Percentiles rank a stretch among this genome's conserved stretches.
Conservation (phyloP, 2,329 filamentous ascomycete species). For the Alternaria brassicae region DNA sequence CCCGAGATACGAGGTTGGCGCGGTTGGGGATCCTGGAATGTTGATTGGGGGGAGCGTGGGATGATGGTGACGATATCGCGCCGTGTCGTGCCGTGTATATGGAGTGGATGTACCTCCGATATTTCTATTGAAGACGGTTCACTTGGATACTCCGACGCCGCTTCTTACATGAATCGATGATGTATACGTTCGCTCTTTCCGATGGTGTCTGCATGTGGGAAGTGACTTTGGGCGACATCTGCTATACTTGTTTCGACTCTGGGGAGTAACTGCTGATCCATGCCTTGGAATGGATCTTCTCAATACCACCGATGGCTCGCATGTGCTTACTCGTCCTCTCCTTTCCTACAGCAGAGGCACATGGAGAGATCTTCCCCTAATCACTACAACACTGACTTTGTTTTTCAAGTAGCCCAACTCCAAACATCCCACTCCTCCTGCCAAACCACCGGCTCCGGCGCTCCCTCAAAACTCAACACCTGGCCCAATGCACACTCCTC, state of each 20-base stretch:
- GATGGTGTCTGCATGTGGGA: not conserved
- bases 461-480: slow-evolving; percentile 62
- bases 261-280: not conserved
- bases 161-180: not conserved
- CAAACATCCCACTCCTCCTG: slow-evolving; percentile 27
- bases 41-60: not conserved
- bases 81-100: not conserved
- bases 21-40: not conserved
- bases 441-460: slow-evolving; percentile 28
- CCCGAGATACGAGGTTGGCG: not conserved
- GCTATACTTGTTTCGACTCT: not conserved
- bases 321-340: not conserved
- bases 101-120: not conserved
- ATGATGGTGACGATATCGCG: not conserved
- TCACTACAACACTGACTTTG: not conserved
- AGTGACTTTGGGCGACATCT: not conserved
- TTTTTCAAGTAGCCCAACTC: slow-evolving; percentile 20
- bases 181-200: not conserved
- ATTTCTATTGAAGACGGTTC: not conserved
- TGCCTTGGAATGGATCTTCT: too few relatives aligned
- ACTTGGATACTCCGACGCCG: not conserved
- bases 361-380: not conserved
- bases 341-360: not conserved
- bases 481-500: slow-evolving; percentile 65
- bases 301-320: not conserved